phyloP scores from a whole-genome alignment of 225 moss, liverwort and hornwort genomes.

The Asterella californica region DNA sequence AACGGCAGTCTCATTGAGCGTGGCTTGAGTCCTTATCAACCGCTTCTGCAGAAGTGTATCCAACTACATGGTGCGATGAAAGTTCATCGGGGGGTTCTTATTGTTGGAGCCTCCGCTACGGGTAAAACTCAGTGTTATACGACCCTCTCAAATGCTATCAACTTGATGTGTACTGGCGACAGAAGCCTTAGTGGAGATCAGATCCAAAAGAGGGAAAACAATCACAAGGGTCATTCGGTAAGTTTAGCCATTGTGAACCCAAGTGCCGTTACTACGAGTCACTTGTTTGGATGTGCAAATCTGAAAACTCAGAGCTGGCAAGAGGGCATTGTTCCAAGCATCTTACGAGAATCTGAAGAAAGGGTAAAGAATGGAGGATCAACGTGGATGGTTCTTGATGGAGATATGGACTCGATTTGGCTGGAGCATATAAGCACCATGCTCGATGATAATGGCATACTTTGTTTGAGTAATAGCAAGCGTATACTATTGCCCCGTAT shows the following conservation, averaged over 20 bases:
- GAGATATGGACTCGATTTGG: slow-evolving; percentile 44
- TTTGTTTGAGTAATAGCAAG: slow-evolving; percentile 44
- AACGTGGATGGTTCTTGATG: slow-evolving; percentile 52
- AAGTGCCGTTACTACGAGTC: slow-evolving; percentile 39
- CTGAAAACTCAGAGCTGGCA: slow-evolving; percentile 47
- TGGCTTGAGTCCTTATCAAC: slow-evolving; percentile 29
- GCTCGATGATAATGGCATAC: slow-evolving; percentile 43
- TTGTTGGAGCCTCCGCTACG: slow-evolving; percentile 43
- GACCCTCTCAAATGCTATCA: slow-evolving; percentile 41
- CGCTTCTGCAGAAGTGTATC: slow-evolving; percentile 38
- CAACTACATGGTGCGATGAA: slow-evolving; percentile 49
- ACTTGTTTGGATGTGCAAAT: slow-evolving; percentile 46
- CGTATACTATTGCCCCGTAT: slow-evolving; percentile 40
- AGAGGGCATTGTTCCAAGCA: slow-evolving; percentile 46
- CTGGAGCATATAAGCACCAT: slow-evolving; percentile 46
- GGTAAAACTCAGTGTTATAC: slow-evolving; percentile 46
- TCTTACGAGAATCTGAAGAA: slow-evolving; percentile 33
- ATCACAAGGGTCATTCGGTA: slow-evolving; percentile 19
- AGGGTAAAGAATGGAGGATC: slow-evolving; percentile 22
- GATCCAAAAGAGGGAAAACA: neutral
- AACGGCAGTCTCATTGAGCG: slow-evolving; percentile 27
- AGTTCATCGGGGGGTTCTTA: slow-evolving; percentile 48
- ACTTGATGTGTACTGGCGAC: slow-evolving; percentile 27
- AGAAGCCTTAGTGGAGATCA: neutral
- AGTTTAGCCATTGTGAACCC: slow-evolving; percentile 39